Percentiles rank a stretch among this genome's conserved stretches.
Conservation (phyloP, 305 asterid genomes). For the Fraxinus xanthoxyloides region DNA sequence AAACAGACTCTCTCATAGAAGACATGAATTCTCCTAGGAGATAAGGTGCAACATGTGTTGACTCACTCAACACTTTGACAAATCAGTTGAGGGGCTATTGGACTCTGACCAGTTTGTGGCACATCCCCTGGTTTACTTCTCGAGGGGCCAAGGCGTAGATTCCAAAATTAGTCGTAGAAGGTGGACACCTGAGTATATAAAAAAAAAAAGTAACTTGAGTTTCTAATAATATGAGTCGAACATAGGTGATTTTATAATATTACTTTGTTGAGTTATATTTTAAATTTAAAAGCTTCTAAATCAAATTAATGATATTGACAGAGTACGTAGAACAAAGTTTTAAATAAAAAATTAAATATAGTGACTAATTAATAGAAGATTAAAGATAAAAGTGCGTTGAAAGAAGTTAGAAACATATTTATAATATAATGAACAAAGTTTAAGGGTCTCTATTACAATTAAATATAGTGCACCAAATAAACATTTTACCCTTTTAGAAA, state of each 20-base stretch:
- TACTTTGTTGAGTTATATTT: neutral
- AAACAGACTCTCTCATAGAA: too few species aligned
- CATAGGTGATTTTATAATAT: neutral
- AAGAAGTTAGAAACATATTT: neutral
- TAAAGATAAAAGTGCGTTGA: neutral
- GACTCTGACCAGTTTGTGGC: too few species aligned
- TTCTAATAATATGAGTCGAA: neutral
- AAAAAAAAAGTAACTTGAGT: too few species aligned
- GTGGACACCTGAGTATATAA: too few species aligned
- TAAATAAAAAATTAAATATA: too few species aligned
- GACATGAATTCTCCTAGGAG: too few species aligned
- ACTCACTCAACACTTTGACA: too few species aligned
- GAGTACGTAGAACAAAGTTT: neutral
- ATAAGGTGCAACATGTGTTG: too few species aligned
- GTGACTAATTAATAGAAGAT: neutral
- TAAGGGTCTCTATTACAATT: neutral
- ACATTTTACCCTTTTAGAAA: neutral
- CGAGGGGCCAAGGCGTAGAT: too few species aligned
- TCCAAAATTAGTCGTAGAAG: too few species aligned
- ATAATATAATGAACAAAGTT: neutral
- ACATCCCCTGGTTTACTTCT: too few species aligned
- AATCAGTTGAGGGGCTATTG: too few species aligned
- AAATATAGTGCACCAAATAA: neutral
- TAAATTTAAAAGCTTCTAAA: neutral
- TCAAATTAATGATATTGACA: neutral